A percentile compares a stretch with the other conserved stretches of the same genome.
Conservation (phyloP, 2,329 filamentous ascomycete species). For the Lomentospora prolificans region DNA sequence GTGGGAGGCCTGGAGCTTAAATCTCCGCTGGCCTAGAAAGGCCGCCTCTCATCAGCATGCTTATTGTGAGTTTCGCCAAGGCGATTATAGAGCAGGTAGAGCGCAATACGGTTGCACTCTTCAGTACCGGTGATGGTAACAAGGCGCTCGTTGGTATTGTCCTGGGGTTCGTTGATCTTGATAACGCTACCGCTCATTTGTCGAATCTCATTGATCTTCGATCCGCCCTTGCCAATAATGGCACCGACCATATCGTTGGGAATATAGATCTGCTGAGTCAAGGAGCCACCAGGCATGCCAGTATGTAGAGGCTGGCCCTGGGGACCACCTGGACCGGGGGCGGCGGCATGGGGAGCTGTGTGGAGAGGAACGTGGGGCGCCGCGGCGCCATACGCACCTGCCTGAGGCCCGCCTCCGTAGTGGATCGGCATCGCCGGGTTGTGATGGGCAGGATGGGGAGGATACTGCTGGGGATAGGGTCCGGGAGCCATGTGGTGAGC, state of each 20-base stretch:
- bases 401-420: slow-evolving; percentile 60
- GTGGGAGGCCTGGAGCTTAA: neutral
- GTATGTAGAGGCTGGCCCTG: slow-evolving; percentile 63
- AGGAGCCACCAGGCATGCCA: slow-evolving; percentile 47
- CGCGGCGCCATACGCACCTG: slow-evolving; percentile 64
- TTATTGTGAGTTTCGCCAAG: slow-evolving; percentile 56
- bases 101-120: slow-evolving; percentile 98
- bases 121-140: slow-evolving; percentile 97
- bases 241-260: slow-evolving; percentile 99
- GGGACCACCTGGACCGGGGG: slow-evolving; percentile 36
- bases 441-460: slow-evolving; percentile 52
- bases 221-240: slow-evolving; percentile 96
- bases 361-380: slow-evolving; percentile 68
- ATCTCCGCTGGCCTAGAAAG: slow-evolving; percentile 8
- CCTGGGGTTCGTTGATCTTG: slow-evolving; percentile 98
- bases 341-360: slow-evolving; percentile 50
- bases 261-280: slow-evolving; percentile 98
- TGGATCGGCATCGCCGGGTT: slow-evolving; percentile 60
- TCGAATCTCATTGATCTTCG: slow-evolving; percentile 98
- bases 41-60: slow-evolving; percentile 9
- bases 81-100: slow-evolving; percentile 98
- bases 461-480: slow-evolving; percentile 63
- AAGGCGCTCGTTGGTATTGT: slow-evolving; percentile 95
- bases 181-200: slow-evolving; percentile 96
- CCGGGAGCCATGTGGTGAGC: slow-evolving; percentile 67